These are phyloP conservation scores for Gleditsia sinensis DNA, from an alignment of 306 rosid genomes.

Conservation along the genomic window DNA sequence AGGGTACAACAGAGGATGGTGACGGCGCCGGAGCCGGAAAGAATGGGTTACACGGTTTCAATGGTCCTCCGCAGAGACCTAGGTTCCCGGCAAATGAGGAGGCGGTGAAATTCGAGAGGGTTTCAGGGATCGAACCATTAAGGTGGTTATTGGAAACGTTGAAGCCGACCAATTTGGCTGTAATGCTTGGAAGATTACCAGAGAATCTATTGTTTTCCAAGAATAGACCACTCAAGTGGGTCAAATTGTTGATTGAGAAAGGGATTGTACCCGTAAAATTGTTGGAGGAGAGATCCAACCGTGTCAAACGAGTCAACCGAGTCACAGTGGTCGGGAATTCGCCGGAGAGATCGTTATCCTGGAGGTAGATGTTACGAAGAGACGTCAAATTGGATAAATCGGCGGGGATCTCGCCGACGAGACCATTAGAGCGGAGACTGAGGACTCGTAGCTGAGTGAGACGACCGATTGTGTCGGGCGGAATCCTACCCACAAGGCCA, in stretches of 20 bases:
- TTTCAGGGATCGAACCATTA: constrained; percentile 83
- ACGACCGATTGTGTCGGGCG: constrained; percentile 65
- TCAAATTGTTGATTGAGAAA: constrained; percentile 67
- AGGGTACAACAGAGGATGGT: constrained; percentile 43
- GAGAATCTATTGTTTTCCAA: constrained; percentile 70
- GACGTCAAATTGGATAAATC: constrained; percentile 74
- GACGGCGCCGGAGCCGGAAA: constrained; percentile 81
- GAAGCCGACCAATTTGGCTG: constrained; percentile 33
- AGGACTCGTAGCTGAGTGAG: constrained; percentile 65
- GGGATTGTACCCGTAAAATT: constrained; percentile 77
- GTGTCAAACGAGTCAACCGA: constrained; percentile 54
- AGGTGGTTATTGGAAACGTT: constrained; percentile 69
- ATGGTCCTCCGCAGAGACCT: constrained; percentile 81
- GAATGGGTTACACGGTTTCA: constrained; percentile 66
- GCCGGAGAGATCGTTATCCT: constrained; percentile 61
- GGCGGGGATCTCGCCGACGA: constrained; percentile 68
- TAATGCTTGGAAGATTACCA: constrained; percentile 62
- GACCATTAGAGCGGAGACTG: constrained; percentile 84
- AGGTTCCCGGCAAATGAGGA: constrained; percentile 75
- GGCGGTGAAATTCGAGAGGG: constrained; percentile 45
- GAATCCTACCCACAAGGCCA: constrained; percentile 76
- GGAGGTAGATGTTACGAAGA: constrained; percentile 75
- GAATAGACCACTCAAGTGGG: constrained; percentile 67
- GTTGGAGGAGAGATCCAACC: constrained; percentile 83
- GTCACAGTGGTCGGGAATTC: constrained; percentile 58